Conservation (phyloP, 164 flowering plant genomes). For the Tetracentron sinense region DNA sequence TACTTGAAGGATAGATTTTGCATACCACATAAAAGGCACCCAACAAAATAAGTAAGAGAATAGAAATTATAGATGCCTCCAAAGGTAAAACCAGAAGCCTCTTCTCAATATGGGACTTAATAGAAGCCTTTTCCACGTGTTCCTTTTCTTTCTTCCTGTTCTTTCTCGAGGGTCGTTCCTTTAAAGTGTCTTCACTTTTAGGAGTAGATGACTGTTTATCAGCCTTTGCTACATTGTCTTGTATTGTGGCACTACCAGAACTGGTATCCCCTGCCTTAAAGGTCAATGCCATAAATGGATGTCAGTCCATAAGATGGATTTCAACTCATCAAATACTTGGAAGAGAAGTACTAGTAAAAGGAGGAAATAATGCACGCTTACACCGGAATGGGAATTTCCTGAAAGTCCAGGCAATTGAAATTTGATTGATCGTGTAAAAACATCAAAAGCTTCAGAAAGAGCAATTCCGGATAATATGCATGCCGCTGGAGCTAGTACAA, state of each 20-base stretch:
- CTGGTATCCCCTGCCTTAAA: conserved; percentile 66
- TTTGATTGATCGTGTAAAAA: conserved; percentile 84
- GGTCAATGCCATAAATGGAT: conserved; percentile 18
- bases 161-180: conserved; percentile 70
- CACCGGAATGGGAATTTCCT: conserved; percentile 33
- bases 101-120: conserved; percentile 47
- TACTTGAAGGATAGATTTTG: conserved; percentile 5
- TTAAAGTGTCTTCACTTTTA: conserved; percentile 53
- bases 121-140: conserved; percentile 46
- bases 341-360: conserved; percentile 4
- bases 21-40: conserved; percentile 97
- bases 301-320: conserved; percentile 16
- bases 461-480: conserved; percentile 98
- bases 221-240: conserved; percentile 45
- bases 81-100: conserved; percentile 79
- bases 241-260: conserved; percentile 28
- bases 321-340: not conserved
- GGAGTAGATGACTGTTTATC: conserved; percentile 22
- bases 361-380: conserved; percentile 24
- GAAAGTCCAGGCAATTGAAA: conserved; percentile 52
- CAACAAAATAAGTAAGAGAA: conserved; percentile 72
- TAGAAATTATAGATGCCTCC: conserved; percentile 66
- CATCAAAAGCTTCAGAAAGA: conserved; percentile 87
- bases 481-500: conserved; percentile 98
- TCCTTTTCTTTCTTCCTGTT: conserved; percentile 83